Evolutionary conservation across 176 grass and related monocot species (phyloP).

Genomic region (Triticum turgidum): DNA sequence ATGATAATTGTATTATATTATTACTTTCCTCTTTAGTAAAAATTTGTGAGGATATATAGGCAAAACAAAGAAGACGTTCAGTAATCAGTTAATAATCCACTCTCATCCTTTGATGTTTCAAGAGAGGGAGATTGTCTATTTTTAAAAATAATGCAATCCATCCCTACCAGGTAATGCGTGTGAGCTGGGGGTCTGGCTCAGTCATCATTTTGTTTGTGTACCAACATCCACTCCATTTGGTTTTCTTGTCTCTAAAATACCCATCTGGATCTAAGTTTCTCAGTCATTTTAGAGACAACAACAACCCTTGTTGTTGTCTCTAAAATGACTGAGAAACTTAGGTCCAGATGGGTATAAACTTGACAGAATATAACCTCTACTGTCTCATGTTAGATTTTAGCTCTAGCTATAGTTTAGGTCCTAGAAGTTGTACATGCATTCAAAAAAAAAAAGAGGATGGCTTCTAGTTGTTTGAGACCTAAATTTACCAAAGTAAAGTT

Average conservation of each 20-base stretch:
- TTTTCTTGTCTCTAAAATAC: not conserved
- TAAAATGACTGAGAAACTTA: not conserved
- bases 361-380: not conserved
- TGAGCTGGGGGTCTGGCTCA: not conserved
- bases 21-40: not conserved
- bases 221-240: not conserved
- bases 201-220: not conserved
- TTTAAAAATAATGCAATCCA: not conserved
- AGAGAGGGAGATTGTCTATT: not conserved
- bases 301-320: no score
- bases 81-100: not conserved
- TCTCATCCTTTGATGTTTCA: not conserved
- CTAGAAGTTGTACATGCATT: not conserved
- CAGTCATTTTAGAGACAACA: not conserved
- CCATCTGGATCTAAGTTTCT: not conserved
- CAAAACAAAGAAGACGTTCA: not conserved
- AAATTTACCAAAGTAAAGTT: not conserved
- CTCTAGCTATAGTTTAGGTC: not conserved
- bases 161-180: not conserved
- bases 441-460: not conserved
- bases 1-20: not conserved
- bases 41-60: not conserved
- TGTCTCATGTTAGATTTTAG: not conserved
- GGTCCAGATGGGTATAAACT: not conserved
- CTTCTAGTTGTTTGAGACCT: not conserved